Evolutionary conservation across 495 filamentous ascomycete genomes (phyloP).

Genomic region (Penicillium ochrochloron): DNA sequence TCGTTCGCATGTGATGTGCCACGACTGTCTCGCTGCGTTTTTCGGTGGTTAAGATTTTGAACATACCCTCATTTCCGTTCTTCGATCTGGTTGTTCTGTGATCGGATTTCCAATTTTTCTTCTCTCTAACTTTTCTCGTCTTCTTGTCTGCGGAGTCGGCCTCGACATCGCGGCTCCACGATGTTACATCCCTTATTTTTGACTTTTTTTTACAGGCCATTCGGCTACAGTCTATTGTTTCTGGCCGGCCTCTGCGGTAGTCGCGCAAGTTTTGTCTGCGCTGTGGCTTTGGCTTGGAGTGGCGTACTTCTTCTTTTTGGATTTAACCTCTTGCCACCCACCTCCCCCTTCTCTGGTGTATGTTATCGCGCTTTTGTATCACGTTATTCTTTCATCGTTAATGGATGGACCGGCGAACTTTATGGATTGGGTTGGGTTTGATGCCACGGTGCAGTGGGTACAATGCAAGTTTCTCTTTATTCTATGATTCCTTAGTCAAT

Average conservation of each 20-base stretch:
- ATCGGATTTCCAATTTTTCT: constrained; percentile 2
- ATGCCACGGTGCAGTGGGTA: constrained; percentile 33
- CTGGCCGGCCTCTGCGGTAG: neutral
- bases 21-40: constrained; percentile 33
- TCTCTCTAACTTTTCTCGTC: constrained; percentile 6
- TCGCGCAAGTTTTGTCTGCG: neutral
- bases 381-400: constrained; percentile 33
- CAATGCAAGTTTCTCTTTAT: constrained; percentile 32
- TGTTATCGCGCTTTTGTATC: constrained; percentile 8
- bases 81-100: constrained; percentile 11
- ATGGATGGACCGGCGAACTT: constrained; percentile 45
- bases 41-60: constrained; percentile 30
- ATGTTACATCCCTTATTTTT: neutral
- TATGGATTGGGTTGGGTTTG: constrained; percentile 38
- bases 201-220: neutral
- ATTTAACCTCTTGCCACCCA: neutral
- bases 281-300: constrained; percentile 9
- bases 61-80: constrained; percentile 37
- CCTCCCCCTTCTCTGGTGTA: constrained; percentile 3
- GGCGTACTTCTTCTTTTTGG: constrained; percentile 1
- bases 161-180: neutral
- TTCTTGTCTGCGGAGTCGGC: constrained; percentile 9
- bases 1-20: constrained; percentile 32
- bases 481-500: neutral
- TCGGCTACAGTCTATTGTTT: neutral